Evolutionary conservation across 768 basidiomycete species (phyloP).

Genomic region (Termitomyces sp.): DNA sequence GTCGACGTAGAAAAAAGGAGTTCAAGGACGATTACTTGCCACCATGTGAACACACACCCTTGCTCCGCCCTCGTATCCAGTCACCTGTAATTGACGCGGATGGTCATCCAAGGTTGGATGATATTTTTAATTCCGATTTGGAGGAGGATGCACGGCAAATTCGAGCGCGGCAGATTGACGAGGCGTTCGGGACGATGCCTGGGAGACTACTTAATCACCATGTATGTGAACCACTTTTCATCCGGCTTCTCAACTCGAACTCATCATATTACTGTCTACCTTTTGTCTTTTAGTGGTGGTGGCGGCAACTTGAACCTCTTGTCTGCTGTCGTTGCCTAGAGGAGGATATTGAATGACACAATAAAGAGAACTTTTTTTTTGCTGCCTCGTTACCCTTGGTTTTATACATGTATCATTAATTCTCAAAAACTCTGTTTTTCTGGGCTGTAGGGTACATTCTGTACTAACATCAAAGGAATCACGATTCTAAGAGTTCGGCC

Average conservation of each 20-base stretch:
- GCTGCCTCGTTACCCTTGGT: not conserved
- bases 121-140: constrained; percentile 21
- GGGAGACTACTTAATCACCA: constrained; percentile 62
- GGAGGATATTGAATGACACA: constrained; percentile 44
- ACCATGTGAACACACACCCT: constrained; percentile 34
- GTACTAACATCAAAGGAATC: not conserved
- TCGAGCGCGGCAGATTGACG: constrained; percentile 49
- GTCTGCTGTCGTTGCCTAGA: constrained; percentile 59
- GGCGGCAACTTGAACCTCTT: constrained; percentile 68
- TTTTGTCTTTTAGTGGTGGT: constrained; percentile 67
- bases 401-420: not conserved
- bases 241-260: not conserved
- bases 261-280: not conserved
- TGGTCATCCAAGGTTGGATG: constrained; percentile 2
- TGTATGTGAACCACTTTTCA: constrained; percentile 39
- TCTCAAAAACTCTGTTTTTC: not conserved
- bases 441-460: not conserved
- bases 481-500: not conserved
- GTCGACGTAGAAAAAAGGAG: constrained; percentile 6
- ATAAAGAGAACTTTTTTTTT: not conserved
- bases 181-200: constrained; percentile 66
- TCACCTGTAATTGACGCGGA: constrained; percentile 7
- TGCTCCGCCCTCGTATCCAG: constrained; percentile 20
- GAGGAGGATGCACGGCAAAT: constrained; percentile 33
- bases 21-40: not conserved